phyloP scores from a whole-genome alignment of 2,329 filamentous ascomycete species.

The Penicillium aurantiogriseum region DNA sequence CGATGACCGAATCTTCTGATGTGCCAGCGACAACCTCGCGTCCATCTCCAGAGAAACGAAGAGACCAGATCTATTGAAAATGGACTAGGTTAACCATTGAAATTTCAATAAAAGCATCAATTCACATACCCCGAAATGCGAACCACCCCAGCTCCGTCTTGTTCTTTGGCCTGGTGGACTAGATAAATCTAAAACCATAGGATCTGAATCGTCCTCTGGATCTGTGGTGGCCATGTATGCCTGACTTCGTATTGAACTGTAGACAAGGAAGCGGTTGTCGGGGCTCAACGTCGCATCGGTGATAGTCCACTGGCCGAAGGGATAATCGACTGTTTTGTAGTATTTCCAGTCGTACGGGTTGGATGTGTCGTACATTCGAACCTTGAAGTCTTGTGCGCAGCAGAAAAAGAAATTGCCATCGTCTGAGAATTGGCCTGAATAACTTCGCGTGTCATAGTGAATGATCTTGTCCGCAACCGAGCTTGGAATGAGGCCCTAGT shows the following conservation, averaged over 20 bases:
- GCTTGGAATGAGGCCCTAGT: constrained; percentile 71
- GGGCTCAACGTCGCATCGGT: constrained; percentile 90
- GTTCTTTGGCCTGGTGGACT: constrained; percentile 47
- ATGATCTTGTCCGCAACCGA: constrained; percentile 81
- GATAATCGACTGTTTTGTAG: constrained; percentile 85
- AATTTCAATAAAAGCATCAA: not conserved
- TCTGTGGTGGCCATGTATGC: constrained; percentile 88
- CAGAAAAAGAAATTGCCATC: constrained; percentile 98
- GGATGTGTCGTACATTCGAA: constrained; percentile 96
- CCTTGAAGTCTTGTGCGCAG: constrained; percentile 86
- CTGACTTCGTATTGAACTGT: constrained; percentile 79
- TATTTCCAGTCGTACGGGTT: constrained; percentile 95
- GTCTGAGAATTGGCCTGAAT: constrained; percentile 93
- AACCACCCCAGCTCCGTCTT: constrained; percentile 34
- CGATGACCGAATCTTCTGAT: constrained; percentile 72
- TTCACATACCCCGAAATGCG: constrained; percentile 46
- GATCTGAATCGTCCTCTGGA: constrained; percentile 75
- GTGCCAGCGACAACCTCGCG: constrained; percentile 88
- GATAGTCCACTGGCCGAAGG: constrained; percentile 89
- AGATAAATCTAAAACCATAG: constrained; percentile 73
- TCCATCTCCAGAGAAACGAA: constrained; percentile 90
- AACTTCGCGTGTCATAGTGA: constrained; percentile 80
- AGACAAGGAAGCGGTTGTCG: constrained; percentile 88
- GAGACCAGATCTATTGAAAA: constrained; percentile 69
- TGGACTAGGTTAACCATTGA: constrained; percentile 19